These are phyloP conservation scores for Diaporthe aspalathi DNA, from an alignment of 2,329 filamentous ascomycete species.

Conservation along the genomic window DNA sequence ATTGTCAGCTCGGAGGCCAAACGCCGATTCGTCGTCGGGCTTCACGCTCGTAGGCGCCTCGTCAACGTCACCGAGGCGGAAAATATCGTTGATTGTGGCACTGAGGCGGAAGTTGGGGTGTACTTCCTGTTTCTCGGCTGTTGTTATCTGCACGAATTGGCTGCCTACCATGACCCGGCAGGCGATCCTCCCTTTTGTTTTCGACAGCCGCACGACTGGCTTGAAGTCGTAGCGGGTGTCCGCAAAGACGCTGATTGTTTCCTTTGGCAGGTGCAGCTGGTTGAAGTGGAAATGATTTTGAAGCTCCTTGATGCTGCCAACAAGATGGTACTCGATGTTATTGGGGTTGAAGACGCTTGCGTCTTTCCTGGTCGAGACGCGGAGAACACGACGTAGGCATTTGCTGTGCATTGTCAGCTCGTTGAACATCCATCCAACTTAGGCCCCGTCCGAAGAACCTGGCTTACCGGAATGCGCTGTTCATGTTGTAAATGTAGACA, in stretches of 20 bases:
- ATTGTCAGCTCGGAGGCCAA: slow-evolving; percentile 74
- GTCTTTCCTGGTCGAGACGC: slow-evolving; percentile 71
- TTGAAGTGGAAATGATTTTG: slow-evolving; percentile 75
- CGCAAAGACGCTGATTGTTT: slow-evolving; percentile 75
- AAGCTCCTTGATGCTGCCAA: slow-evolving; percentile 73
- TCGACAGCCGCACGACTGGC: slow-evolving; percentile 72
- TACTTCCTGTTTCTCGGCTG: slow-evolving; percentile 75
- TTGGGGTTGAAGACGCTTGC: slow-evolving; percentile 70
- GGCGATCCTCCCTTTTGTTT: slow-evolving; percentile 77
- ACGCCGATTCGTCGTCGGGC: slow-evolving; percentile 74
- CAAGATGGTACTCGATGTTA: slow-evolving; percentile 74
- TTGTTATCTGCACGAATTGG: slow-evolving; percentile 77
- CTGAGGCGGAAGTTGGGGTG: slow-evolving; percentile 70
- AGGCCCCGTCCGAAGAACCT: not conserved
- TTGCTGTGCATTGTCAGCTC: slow-evolving; percentile 54
- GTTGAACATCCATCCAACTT: not conserved
- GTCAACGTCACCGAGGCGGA: slow-evolving; percentile 74
- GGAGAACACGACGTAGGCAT: slow-evolving; percentile 72
- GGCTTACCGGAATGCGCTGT: slow-evolving; percentile 71
- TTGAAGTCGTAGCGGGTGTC: slow-evolving; percentile 75
- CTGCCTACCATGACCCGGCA: slow-evolving; percentile 76
- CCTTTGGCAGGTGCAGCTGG: slow-evolving; percentile 74
- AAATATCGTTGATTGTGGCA: slow-evolving; percentile 77
- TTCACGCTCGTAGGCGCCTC: slow-evolving; percentile 74
- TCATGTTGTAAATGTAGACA: slow-evolving; percentile 80